Percentiles rank a stretch among this genome's conserved stretches.
These are phyloP conservation scores for Tetrahymena elliotti DNA, from an alignment of 73 alveolate species.

Conservation along the genomic window DNA sequence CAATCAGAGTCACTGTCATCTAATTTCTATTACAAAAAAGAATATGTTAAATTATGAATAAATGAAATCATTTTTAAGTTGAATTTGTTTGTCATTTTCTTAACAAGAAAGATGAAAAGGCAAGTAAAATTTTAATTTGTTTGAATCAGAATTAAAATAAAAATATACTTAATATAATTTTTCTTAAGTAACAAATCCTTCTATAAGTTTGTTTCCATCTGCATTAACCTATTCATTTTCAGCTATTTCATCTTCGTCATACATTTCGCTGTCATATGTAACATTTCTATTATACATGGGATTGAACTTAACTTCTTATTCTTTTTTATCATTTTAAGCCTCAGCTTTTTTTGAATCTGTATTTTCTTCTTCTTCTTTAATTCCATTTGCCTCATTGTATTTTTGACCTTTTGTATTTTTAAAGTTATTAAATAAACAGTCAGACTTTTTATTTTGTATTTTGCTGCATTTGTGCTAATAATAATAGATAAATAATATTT, in stretches of 20 bases:
- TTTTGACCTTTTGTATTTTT: neutral
- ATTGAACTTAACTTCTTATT: neutral
- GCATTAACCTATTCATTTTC: neutral
- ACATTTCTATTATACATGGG: neutral
- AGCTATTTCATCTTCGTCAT: neutral
- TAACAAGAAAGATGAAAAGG: too few relatives aligned
- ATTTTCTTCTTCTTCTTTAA: neutral
- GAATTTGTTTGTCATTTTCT: too few relatives aligned
- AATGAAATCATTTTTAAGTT: too few relatives aligned
- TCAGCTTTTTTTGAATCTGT: neutral
- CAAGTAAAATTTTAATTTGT: too few relatives aligned
- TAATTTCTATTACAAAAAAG: neutral
- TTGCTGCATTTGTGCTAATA: too few relatives aligned
- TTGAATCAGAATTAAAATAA: too few relatives aligned
- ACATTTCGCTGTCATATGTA: neutral
- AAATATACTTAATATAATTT: neutral
- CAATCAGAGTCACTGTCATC: neutral
- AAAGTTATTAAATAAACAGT: too few relatives aligned
- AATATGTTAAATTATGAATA: too few relatives aligned
- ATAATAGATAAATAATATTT: too few relatives aligned
- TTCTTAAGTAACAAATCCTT: neutral
- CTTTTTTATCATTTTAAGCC: neutral
- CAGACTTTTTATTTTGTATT: too few relatives aligned
- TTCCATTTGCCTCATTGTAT: neutral
- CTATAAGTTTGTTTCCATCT: neutral